phyloP scores from a whole-genome alignment of 345 rosid genomes.

The Eucalyptus dawsonii region DNA sequence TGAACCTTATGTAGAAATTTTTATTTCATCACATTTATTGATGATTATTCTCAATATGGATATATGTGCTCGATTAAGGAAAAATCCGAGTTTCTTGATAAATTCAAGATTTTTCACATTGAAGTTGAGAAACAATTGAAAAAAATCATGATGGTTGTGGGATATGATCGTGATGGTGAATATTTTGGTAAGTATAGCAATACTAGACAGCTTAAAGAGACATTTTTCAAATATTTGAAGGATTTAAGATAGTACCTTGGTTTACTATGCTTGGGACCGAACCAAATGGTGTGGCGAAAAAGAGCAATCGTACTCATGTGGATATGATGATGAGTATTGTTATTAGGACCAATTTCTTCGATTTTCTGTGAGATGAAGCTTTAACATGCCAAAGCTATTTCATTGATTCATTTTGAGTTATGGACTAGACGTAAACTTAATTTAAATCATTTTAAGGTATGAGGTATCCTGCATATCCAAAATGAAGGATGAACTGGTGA shows the following conservation, averaged over 20 bases:
- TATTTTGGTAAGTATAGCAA: background rate
- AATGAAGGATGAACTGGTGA: background rate
- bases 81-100: background rate
- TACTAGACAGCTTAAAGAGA: background rate
- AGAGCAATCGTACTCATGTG: too few species aligned
- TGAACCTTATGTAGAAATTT: background rate
- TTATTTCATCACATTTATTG: background rate
- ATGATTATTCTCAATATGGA: background rate
- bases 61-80: background rate
- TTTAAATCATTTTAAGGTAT: background rate
- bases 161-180: background rate
- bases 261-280: too few species aligned
- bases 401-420: too few species aligned
- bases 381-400: background rate
- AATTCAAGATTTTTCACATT: background rate
- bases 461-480: background rate
- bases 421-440: too few species aligned
- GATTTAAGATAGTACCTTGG: background rate
- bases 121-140: background rate
- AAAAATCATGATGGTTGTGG: background rate
- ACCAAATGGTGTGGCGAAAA: background rate
- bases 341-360: too few species aligned
- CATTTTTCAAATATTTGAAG: background rate
- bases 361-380: too few species aligned
- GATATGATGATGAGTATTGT: too few species aligned